Evolutionary conservation across 805 yeast genomes (phyloP).

Genomic region (Naumovozyma baii): DNA sequence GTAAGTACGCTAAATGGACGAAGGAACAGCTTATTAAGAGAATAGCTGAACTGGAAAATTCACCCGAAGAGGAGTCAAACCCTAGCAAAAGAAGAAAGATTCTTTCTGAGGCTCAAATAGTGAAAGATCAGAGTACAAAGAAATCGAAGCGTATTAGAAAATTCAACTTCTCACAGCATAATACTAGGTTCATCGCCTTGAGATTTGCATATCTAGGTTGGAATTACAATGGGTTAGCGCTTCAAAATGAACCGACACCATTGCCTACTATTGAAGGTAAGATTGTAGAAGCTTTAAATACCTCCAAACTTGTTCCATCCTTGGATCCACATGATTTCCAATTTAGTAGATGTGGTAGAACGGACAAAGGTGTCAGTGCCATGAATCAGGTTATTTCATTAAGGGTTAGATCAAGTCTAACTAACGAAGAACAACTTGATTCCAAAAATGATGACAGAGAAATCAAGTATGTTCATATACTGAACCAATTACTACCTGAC

Average conservation of each 20-base stretch:
- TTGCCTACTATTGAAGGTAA: constrained; percentile 80
- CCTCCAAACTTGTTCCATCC: constrained; percentile 54
- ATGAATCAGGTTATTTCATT: constrained; percentile 88
- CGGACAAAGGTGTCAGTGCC: constrained; percentile 96
- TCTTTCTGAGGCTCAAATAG: background rate
- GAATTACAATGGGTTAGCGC: constrained; percentile 86
- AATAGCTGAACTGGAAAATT: constrained; percentile 46
- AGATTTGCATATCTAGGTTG: constrained; percentile 86
- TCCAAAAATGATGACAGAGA: constrained; percentile 54
- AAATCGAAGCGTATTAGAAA: constrained; percentile 31
- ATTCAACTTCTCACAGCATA: constrained; percentile 57
- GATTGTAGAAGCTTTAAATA: constrained; percentile 60
- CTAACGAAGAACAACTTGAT: constrained; percentile 50
- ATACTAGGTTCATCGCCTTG: constrained; percentile 64
- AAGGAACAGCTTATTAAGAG: constrained; percentile 52
- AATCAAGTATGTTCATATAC: constrained; percentile 61
- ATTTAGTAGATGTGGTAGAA: constrained; percentile 88
- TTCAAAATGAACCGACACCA: constrained; percentile 65
- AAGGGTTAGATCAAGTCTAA: constrained; percentile 57
- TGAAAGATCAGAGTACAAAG: constrained; percentile 1
- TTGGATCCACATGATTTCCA: constrained; percentile 51
- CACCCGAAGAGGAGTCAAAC: constrained; percentile 1
- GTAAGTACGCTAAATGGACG: constrained; percentile 51
- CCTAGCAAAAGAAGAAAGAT: constrained; percentile 4
- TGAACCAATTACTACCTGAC: constrained; percentile 69